These are phyloP conservation scores for Suhomyces bribrorum DNA, from an alignment of 1,139 yeast species.

Conservation along the genomic window DNA sequence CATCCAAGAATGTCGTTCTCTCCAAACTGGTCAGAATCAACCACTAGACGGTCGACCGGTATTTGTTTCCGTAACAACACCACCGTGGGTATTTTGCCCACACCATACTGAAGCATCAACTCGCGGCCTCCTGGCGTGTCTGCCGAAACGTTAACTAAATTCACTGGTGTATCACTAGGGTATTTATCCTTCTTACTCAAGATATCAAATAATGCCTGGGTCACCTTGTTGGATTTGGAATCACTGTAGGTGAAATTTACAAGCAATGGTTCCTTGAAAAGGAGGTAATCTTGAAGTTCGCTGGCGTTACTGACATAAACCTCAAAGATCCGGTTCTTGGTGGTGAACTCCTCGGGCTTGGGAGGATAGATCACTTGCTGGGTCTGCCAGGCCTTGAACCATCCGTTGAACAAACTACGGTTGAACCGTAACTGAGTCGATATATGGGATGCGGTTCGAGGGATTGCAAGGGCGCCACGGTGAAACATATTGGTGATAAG, in stretches of 20 bases:
- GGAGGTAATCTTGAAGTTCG: slow-evolving; percentile 58
- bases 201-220: slow-evolving; percentile 62
- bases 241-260: slow-evolving; percentile 77
- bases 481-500: no score
- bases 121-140: slow-evolving; percentile 66
- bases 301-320: slow-evolving; percentile 45
- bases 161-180: slow-evolving; percentile 41
- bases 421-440: slow-evolving; percentile 1
- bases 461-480: neutral
- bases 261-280: slow-evolving; percentile 61
- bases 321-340: slow-evolving; percentile 43
- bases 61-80: slow-evolving; percentile 69
- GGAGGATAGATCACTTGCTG: slow-evolving; percentile 43
- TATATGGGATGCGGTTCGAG: neutral
- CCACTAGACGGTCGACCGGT: slow-evolving; percentile 54
- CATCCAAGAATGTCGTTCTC: slow-evolving; percentile 58
- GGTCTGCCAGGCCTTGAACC: slow-evolving; percentile 16
- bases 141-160: slow-evolving; percentile 68
- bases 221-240: slow-evolving; percentile 58
- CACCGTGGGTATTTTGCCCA: slow-evolving; percentile 62
- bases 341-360: slow-evolving; percentile 36
- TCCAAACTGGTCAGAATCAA: slow-evolving; percentile 45
- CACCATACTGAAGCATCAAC: slow-evolving; percentile 58
- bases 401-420: slow-evolving; percentile 13
- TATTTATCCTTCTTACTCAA: slow-evolving; percentile 51